Evolutionary conservation across 257 asterid species (phyloP).

Genomic region (Dorcoceras hygrometricum): DNA sequence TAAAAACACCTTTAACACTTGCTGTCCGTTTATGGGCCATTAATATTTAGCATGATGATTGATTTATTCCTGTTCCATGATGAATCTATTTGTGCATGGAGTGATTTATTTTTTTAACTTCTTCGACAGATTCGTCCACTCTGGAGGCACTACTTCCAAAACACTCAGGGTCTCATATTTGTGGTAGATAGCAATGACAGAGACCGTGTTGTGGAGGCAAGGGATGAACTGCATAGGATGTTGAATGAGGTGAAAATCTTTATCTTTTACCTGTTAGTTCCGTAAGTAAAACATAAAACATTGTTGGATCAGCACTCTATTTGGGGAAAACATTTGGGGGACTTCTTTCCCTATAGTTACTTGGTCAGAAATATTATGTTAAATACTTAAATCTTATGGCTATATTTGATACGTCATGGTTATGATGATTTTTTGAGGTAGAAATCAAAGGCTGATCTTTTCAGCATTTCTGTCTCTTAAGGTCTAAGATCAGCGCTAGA

Average conservation of each 20-base stretch:
- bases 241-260: conserved; percentile 69
- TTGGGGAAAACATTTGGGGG: neutral
- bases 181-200: conserved; percentile 95
- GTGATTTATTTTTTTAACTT: neutral
- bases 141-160: conserved; percentile 99
- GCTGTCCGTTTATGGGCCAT: neutral
- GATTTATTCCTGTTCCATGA: neutral
- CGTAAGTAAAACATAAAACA: neutral
- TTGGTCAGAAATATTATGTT: neutral
- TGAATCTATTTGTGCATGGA: neutral
- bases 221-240: conserved; percentile 96
- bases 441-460: neutral
- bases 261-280: conserved; percentile 1
- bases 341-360: neutral
- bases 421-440: neutral
- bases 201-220: conserved; percentile 91
- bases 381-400: neutral
- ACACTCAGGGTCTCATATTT: conserved; percentile 91
- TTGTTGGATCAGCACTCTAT: neutral
- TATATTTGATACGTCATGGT: neutral
- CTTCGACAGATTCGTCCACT: conserved; percentile 81
- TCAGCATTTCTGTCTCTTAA: neutral
- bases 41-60: neutral
- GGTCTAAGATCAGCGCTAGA: too few species aligned
- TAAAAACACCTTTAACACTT: neutral